These are phyloP conservation scores for Psilocybe azurescens DNA, from an alignment of 768 basidiomycete genomes.

Conservation along the genomic window DNA sequence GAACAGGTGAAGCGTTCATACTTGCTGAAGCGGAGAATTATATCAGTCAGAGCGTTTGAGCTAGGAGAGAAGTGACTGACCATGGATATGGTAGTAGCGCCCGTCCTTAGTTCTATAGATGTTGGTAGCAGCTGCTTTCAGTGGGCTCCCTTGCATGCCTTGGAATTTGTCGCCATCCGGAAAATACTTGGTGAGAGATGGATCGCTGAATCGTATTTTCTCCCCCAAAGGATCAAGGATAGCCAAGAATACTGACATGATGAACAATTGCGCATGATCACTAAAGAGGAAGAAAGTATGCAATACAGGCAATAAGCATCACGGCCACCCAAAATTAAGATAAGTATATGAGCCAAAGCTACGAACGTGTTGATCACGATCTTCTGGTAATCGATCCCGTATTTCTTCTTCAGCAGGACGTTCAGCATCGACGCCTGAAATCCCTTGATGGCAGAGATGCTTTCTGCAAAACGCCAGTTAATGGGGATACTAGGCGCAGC, in stretches of 20 bases:
- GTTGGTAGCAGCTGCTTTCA: constrained; percentile 23
- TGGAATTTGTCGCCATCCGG: constrained; percentile 21
- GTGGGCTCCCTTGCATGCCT: background rate
- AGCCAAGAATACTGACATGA: constrained; percentile 19
- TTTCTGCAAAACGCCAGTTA: constrained; percentile 34
- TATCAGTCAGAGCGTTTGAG: background rate
- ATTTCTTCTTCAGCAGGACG: constrained; percentile 27
- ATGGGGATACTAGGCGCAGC: constrained; percentile 22
- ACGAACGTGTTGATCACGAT: constrained; percentile 29
- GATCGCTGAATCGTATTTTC: constrained; percentile 6
- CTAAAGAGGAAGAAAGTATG: constrained; percentile 4
- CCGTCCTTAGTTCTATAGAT: constrained; percentile 31
- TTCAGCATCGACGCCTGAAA: constrained; percentile 32
- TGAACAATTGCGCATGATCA: constrained; percentile 27
- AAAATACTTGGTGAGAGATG: constrained; percentile 18
- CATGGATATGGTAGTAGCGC: constrained; percentile 30
- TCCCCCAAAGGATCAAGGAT: constrained; percentile 20
- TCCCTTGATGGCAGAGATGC: constrained; percentile 31
- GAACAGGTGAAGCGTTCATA: constrained; percentile 14
- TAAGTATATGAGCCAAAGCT: background rate
- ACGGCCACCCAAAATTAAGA: background rate
- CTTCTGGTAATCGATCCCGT: constrained; percentile 25
- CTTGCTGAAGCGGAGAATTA: constrained; percentile 16
- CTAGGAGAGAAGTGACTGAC: constrained; percentile 5
- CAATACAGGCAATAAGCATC: background rate